A percentile compares a stretch with the other conserved stretches of the same genome.
Conservation (phyloP, 2,329 filamentous ascomycete species). For the Cladosporium cucumerinum region DNA sequence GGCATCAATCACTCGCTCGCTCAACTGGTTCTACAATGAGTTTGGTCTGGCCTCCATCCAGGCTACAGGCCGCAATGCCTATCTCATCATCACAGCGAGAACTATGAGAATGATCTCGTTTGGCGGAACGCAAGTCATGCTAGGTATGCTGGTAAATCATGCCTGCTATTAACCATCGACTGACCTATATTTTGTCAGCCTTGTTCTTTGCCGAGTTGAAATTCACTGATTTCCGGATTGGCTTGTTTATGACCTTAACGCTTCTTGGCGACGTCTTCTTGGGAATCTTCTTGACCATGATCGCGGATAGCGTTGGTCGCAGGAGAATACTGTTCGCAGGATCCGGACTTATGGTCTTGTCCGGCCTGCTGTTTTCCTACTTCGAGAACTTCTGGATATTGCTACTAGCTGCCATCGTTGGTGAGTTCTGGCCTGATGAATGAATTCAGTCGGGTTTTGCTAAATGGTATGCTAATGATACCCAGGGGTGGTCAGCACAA, state of each 20-base stretch:
- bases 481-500: slow-evolving; percentile 33
- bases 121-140: slow-evolving; percentile 31
- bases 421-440: not conserved
- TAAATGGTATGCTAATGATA: not conserved
- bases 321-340: slow-evolving; percentile 32
- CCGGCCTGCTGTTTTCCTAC: slow-evolving; percentile 30
- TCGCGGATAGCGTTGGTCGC: slow-evolving; percentile 34
- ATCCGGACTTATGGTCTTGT: slow-evolving; percentile 32
- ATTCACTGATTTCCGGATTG: slow-evolving; percentile 33
- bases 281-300: slow-evolving; percentile 31
- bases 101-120: slow-evolving; percentile 35
- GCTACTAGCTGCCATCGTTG: slow-evolving; percentile 30
- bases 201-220: slow-evolving; percentile 35
- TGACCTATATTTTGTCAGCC: slow-evolving; percentile 21
- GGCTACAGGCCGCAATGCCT: slow-evolving; percentile 44
- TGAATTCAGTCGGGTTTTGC: not conserved
- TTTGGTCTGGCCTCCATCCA: slow-evolving; percentile 34
- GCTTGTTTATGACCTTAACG: slow-evolving; percentile 35
- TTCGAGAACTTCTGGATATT: slow-evolving; percentile 36
- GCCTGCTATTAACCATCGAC: not conserved
- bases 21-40: slow-evolving; percentile 36
- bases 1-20: slow-evolving; percentile 25
- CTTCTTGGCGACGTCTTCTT: slow-evolving; percentile 36
- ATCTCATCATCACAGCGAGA: slow-evolving; percentile 54
- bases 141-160: slow-evolving; percentile 22